A percentile compares a stretch with the other conserved stretches of the same genome.
Evolutionary conservation across 306 rosid genomes (phyloP).

Genomic region (Betula pendula): DNA sequence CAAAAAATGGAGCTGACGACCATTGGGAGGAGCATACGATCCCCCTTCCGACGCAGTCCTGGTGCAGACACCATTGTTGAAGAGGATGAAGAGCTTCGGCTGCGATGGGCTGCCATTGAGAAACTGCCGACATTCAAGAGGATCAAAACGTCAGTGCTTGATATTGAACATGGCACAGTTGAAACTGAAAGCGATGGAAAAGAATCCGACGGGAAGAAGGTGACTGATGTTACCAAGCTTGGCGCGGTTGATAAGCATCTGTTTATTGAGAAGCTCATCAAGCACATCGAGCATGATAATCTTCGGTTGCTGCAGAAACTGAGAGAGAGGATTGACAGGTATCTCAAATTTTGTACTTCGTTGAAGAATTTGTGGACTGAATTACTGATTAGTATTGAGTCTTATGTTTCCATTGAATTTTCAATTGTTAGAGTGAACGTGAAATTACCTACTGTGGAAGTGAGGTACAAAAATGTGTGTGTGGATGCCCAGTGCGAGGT

Average conservation of each 20-base stretch:
- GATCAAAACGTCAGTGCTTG: conserved; percentile 52
- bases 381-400: too few species aligned
- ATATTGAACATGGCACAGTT: conserved; percentile 39
- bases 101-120: conserved; percentile 59
- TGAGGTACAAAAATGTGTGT: conserved; percentile 45
- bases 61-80: conserved; percentile 54
- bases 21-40: conserved; percentile 34
- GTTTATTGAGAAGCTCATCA: conserved; percentile 51
- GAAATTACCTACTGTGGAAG: conserved; percentile 55
- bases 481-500: conserved; percentile 56
- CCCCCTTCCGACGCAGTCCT: conserved; percentile 30
- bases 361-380: not conserved
- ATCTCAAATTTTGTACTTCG: not conserved
- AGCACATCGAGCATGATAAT: conserved; percentile 63
- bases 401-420: too few species aligned
- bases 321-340: conserved; percentile 57
- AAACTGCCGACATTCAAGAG: conserved; percentile 52
- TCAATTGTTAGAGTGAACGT: conserved; percentile 57
- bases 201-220: conserved; percentile 40
- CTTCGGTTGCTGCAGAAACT: conserved; percentile 46
- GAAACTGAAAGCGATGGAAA: conserved; percentile 18
- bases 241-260: conserved; percentile 52
- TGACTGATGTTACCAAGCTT: conserved; percentile 58
- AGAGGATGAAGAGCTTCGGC: conserved; percentile 49
- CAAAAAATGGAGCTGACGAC: conserved; percentile 51